These are phyloP conservation scores for Ceratobasidium papillatum DNA, from an alignment of 1,284 basidiomycete species.

Conservation along the genomic window DNA sequence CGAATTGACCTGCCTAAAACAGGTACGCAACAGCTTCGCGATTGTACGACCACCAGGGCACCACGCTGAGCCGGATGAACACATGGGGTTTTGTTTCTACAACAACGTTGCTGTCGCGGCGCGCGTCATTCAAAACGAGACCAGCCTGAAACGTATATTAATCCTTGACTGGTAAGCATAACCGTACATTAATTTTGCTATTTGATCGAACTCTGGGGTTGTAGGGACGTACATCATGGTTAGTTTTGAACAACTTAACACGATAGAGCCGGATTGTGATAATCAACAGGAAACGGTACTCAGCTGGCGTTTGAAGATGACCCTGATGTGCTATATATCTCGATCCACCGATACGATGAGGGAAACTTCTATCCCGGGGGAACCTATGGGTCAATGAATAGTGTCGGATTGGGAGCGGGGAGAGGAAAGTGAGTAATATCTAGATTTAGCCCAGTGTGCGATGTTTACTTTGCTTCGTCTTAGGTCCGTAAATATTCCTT, in stretches of 20 bases:
- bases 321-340: slow-evolving; percentile 92
- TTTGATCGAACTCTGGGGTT: slow-evolving; percentile 41
- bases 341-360: slow-evolving; percentile 92
- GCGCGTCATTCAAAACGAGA: slow-evolving; percentile 76
- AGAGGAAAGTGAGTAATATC: slow-evolving; percentile 75
- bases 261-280: neutral
- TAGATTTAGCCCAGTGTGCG: neutral
- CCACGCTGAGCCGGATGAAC: slow-evolving; percentile 96
- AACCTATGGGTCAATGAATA: slow-evolving; percentile 85
- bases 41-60: slow-evolving; percentile 98
- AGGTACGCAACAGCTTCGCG: slow-evolving; percentile 81
- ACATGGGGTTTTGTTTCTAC: slow-evolving; percentile 99
- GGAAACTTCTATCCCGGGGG: slow-evolving; percentile 94
- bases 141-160: slow-evolving; percentile 78
- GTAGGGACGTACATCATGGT: slow-evolving; percentile 98
- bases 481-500: slow-evolving; percentile 95
- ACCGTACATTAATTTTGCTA: slow-evolving; percentile 27
- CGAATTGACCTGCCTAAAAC: neutral
- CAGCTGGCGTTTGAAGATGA: slow-evolving; percentile 95
- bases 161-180: slow-evolving; percentile 91
- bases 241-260: slow-evolving; percentile 14
- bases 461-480: slow-evolving; percentile 42
- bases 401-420: slow-evolving; percentile 84
- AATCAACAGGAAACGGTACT: slow-evolving; percentile 85
- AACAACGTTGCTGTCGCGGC: slow-evolving; percentile 97